Base-by-base conservation (phyloP, 1,139 yeast genomes). In the Protomyces pachydermus region DNA sequence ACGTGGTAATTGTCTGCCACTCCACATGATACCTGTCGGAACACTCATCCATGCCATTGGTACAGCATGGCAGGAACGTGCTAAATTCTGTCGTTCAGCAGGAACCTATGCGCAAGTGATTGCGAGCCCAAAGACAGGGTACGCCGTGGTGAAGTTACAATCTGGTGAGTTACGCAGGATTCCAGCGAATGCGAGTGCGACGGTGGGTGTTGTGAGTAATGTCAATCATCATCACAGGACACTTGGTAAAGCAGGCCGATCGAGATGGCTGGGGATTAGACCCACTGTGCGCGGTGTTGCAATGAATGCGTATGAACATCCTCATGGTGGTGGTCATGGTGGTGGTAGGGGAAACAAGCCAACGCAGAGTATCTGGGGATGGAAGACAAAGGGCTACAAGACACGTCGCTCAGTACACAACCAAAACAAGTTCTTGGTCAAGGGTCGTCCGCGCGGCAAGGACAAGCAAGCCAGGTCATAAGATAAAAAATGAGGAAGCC, bases 291-390 rank as follows among this genome's bases (percentile, higher is more conserved):
- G 99, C 81, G 99, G 99, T 83, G 90, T 91, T 71, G 98, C 98
- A 62, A 90, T 90, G 97, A 93, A 93, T 78, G 95, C 95, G 67
- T 84, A 86, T 74, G 98, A 93, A 77, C 99, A 93, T 80, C 99
- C 99, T 70, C 95, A 91, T 73, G 99, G 99, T 82, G 99, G 99
- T 87, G 99, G 99, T 79, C 87, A 98, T 82, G 99, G 99, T 83
- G 95, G 93, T 77, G 88, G 96, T 66, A 93, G 95, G 84, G 89
- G 96, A 69, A 91, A 91, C 78, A 91, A 90, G 80, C 82, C 88
- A 64, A 88, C 98, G 14, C 91, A 88, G 80, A 88, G 97, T 67
- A 95, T 95, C 78, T 93, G 98, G 97, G 98, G 99, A 74, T 86
- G 86, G 70, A 77, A 86, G 72, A 86, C 91, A 60, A 91, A 91